A percentile compares a stretch with the other conserved stretches of the same genome.
Evolutionary conservation across 139 green algal genomes (phyloP).

Genomic region (Tetraselmis striata): DNA sequence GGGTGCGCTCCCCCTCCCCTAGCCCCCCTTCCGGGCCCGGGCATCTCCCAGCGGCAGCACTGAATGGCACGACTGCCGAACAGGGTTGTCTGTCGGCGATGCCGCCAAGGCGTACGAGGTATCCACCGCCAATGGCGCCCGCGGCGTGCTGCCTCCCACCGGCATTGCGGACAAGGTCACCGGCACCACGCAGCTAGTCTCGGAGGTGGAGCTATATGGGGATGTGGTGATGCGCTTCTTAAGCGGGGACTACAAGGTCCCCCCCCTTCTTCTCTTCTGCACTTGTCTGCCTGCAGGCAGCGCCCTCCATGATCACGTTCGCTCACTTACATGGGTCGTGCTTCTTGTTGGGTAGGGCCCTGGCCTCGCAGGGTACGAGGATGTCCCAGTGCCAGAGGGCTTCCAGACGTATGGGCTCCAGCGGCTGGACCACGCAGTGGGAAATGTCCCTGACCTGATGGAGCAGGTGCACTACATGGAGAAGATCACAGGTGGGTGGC

Average conservation of each 20-base stretch:
- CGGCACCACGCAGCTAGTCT: slow-evolving; percentile 28
- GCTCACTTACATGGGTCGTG: too few relatives aligned
- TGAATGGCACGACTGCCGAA: too few relatives aligned
- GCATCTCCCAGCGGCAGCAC: too few relatives aligned
- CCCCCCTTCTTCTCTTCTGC: too few relatives aligned
- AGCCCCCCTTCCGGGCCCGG: neutral
- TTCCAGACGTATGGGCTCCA: slow-evolving; percentile 61
- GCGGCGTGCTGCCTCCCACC: slow-evolving; percentile 49
- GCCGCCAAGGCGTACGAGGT: slow-evolving; percentile 63
- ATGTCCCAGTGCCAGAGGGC: slow-evolving; percentile 28
- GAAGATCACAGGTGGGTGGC: slow-evolving; percentile 57
- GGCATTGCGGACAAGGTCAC: slow-evolving; percentile 32
- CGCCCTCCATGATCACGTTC: too few relatives aligned
- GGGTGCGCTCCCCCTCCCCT: slow-evolving; percentile 40
- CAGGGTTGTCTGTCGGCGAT: slow-evolving; percentile 79
- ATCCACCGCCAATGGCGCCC: slow-evolving; percentile 58
- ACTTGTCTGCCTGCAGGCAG: too few relatives aligned
- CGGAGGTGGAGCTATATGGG: slow-evolving; percentile 89
- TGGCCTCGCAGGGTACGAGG: slow-evolving; percentile 72
- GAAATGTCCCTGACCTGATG: slow-evolving; percentile 83
- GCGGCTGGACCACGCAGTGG: slow-evolving; percentile 91
- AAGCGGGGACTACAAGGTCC: slow-evolving; percentile 28
- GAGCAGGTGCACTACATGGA: slow-evolving; percentile 78
- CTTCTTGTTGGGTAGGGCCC: slow-evolving; percentile 47
- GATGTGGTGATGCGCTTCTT: slow-evolving; percentile 86